Conservation (phyloP, 2,329 filamentous ascomycete genomes). For the Curvularia eragrostidis region DNA sequence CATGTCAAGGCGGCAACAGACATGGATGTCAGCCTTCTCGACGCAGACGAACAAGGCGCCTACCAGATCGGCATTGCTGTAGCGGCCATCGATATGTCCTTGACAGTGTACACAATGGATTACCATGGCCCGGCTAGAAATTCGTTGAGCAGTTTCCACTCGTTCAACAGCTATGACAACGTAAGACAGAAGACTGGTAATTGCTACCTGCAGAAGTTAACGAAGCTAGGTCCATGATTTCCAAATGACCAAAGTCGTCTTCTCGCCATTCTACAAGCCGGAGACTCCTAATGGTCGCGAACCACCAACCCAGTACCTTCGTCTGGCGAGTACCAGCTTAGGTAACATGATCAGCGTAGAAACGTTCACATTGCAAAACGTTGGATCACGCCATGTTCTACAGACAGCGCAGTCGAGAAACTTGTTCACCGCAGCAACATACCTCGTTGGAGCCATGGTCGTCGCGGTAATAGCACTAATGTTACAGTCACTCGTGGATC, state of each 20-base stretch:
- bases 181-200: conserved; percentile 48
- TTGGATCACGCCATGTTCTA: conserved; percentile 71
- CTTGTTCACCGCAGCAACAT: conserved; percentile 61
- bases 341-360: conserved; percentile 82
- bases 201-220: conserved; percentile 12
- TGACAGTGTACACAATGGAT: conserved; percentile 79
- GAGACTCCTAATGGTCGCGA: conserved; percentile 31
- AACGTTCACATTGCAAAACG: conserved; percentile 70
- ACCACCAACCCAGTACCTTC: conserved; percentile 65
- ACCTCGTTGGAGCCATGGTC: conserved; percentile 65
- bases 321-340: conserved; percentile 81
- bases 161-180: conserved; percentile 60
- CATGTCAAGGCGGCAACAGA: conserved; percentile 77
- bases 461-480: conserved; percentile 68
- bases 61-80: conserved; percentile 83
- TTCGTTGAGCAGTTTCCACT: conserved; percentile 56
- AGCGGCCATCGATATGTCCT: conserved; percentile 78
- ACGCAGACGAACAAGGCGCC: conserved; percentile 64
- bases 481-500: conserved; percentile 65
- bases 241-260: conserved; percentile 63
- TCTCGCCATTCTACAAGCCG: conserved; percentile 55
- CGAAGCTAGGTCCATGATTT: conserved; percentile 53
- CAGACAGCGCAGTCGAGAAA: conserved; percentile 60
- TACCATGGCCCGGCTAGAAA: conserved; percentile 61
- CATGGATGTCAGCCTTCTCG: conserved; percentile 76